Conservation (phyloP, 805 yeast genomes). For the Trichomonascus vanleenenianus region DNA sequence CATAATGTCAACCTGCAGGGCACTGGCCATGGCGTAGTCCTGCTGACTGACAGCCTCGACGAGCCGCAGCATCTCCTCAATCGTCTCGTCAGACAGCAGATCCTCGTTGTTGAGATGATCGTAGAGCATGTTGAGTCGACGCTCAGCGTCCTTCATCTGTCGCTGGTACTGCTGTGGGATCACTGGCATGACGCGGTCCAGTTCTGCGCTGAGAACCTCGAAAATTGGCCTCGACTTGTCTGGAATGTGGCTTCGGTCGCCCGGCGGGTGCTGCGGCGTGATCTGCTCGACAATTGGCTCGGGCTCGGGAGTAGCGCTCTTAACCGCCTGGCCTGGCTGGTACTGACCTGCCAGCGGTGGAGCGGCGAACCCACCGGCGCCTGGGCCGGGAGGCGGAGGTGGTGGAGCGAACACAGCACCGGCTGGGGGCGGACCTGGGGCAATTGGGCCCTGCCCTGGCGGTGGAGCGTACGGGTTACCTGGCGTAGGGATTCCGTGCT, state of each 20-base stretch:
- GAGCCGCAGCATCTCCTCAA: constrained; percentile 45
- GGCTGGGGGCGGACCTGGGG: constrained; percentile 3
- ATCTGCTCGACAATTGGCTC: constrained; percentile 14
- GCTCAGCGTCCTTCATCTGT: constrained; percentile 74
- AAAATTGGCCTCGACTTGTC: constrained; percentile 50
- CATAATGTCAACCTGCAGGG: constrained; percentile 44
- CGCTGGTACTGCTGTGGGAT: constrained; percentile 67
- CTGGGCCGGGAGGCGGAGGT: constrained; percentile 2
- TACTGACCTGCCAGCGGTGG: constrained; percentile 8
- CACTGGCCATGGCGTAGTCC: constrained; percentile 54
- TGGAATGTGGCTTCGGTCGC: constrained; percentile 65
- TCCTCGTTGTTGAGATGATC: constrained; percentile 73
- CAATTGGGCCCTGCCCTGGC: constrained; percentile 11
- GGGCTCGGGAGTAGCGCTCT: constrained; percentile 19
- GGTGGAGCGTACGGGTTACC: constrained; percentile 34
- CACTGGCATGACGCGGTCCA: constrained; percentile 58
- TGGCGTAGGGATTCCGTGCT: constrained; percentile 26
- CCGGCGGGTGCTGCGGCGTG: constrained; percentile 40
- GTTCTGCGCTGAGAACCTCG: constrained; percentile 44
- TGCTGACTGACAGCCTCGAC: constrained; percentile 42
- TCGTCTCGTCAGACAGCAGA: constrained; percentile 48
- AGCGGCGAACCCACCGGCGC: constrained; percentile 7
- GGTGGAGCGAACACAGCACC: constrained; percentile 4
- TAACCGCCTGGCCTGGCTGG: constrained; percentile 15
- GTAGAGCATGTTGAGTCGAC: constrained; percentile 67